Conservation (phyloP, 2,329 filamentous ascomycete species). For the Colletotrichum liaoningense region DNA sequence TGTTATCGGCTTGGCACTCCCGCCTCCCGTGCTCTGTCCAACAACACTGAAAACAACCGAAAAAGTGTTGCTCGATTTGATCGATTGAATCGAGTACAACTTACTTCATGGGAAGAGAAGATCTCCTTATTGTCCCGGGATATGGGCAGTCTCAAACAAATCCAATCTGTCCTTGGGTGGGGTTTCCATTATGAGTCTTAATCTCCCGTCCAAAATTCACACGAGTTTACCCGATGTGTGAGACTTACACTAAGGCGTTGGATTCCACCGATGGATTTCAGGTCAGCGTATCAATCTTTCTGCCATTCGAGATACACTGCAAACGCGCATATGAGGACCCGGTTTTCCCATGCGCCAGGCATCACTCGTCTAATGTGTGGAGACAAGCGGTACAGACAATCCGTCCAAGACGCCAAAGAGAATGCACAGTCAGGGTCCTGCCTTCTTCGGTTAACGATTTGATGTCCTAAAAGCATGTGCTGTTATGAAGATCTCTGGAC, state of each 20-base stretch:
- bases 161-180: background rate
- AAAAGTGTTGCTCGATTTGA: background rate
- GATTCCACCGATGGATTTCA: background rate
- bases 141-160: too few relatives aligned
- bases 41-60: background rate
- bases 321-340: conserved; percentile 1
- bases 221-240: background rate
- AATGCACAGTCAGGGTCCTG: conserved; percentile 29
- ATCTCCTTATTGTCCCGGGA: background rate
- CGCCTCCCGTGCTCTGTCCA: background rate
- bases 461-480: background rate
- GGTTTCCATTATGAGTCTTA: background rate
- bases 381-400: background rate
- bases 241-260: background rate
- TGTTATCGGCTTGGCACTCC: conserved; percentile 16
- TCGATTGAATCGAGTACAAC: background rate
- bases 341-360: conserved; percentile 16
- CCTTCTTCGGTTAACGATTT: conserved; percentile 13
- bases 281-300: background rate
- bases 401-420: conserved; percentile 2
- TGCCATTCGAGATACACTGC: background rate
- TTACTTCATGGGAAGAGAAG: background rate
- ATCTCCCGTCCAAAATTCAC: background rate
- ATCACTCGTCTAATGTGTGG: conserved; percentile 23
- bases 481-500: conserved; percentile 24